Evolutionary conservation across 2,329 filamentous ascomycete genomes (phyloP).

Genomic region (Diaporthe sp.): DNA sequence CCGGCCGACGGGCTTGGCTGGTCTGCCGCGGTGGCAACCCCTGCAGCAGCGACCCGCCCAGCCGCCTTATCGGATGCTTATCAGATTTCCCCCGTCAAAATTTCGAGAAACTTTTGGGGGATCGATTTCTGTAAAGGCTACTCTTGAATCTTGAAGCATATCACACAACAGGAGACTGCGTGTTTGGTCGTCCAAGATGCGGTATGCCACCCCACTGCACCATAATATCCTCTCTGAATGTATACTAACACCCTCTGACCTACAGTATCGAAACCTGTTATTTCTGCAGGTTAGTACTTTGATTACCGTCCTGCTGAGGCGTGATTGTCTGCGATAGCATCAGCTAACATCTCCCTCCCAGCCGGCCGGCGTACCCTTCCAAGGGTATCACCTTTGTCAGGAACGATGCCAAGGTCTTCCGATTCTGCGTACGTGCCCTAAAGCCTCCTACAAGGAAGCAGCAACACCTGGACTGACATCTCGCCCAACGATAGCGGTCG

Average conservation of each 20-base stretch:
- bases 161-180: constrained; percentile 32
- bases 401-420: constrained; percentile 75
- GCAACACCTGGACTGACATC: constrained; percentile 5
- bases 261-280: constrained; percentile 74
- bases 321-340: background rate
- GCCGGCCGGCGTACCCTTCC: constrained; percentile 74
- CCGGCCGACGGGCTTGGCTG: constrained; percentile 27
- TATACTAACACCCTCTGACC: background rate
- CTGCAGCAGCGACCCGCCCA: constrained; percentile 1
- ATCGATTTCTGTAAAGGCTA: constrained; percentile 19
- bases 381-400: constrained; percentile 78
- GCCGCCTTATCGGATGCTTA: constrained; percentile 33
- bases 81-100: constrained; percentile 36
- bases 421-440: constrained; percentile 65
- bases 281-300: constrained; percentile 66
- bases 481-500: constrained; percentile 54
- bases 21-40: constrained; percentile 12
- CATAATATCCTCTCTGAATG: background rate
- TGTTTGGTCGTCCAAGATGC: constrained; percentile 46
- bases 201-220: constrained; percentile 44
- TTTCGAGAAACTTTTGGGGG: constrained; percentile 36
- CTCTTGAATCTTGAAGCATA: constrained; percentile 14
- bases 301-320: background rate
- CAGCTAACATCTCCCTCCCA: constrained; percentile 14
- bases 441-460: background rate